Conservation (phyloP, 768 basidiomycete species). For the Boletus rubescentipes region DNA sequence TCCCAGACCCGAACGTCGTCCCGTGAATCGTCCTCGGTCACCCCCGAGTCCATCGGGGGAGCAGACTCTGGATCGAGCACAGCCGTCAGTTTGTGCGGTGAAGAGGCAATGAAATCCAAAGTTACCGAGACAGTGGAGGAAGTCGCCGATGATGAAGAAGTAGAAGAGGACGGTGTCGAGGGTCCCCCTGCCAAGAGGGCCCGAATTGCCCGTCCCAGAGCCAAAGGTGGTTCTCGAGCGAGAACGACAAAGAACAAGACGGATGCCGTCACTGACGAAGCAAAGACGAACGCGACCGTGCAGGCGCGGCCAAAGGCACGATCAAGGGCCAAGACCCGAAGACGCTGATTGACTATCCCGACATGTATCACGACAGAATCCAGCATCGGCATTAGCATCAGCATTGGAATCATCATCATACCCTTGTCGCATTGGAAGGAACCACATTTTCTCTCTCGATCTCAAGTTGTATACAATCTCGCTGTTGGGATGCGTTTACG, state of each 20-base stretch:
- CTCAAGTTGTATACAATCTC: slow-evolving; percentile 23
- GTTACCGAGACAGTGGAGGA: slow-evolving; percentile 11
- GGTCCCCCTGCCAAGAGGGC: slow-evolving; percentile 18
- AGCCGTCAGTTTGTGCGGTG: slow-evolving; percentile 32
- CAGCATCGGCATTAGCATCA: slow-evolving; percentile 16
- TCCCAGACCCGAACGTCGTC: slow-evolving; percentile 24
- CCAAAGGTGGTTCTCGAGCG: slow-evolving; percentile 25
- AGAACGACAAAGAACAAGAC: slow-evolving; percentile 18
- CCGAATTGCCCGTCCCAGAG: slow-evolving; percentile 20
- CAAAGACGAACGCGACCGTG: slow-evolving; percentile 20
- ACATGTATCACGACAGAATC: slow-evolving; percentile 10
- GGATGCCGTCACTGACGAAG: slow-evolving; percentile 8
- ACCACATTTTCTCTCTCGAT: slow-evolving; percentile 19
- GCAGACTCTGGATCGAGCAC: slow-evolving; percentile 34
- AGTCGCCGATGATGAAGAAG: slow-evolving; percentile 13
- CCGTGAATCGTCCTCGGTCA: slow-evolving; percentile 21
- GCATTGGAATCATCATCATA: slow-evolving; percentile 23
- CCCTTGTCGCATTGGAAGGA: slow-evolving; percentile 22
- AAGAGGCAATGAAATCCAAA: slow-evolving; percentile 26
- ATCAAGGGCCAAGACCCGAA: slow-evolving; percentile 28
- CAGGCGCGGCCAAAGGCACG: slow-evolving; percentile 33
- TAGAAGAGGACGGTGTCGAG: slow-evolving; percentile 12
- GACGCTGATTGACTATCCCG: slow-evolving; percentile 25
- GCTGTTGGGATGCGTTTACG: slow-evolving; percentile 3
- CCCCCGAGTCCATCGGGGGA: slow-evolving; percentile 28